Conservation (phyloP, 176 grass and related monocot species). For the Oryza meridionalis region DNA sequence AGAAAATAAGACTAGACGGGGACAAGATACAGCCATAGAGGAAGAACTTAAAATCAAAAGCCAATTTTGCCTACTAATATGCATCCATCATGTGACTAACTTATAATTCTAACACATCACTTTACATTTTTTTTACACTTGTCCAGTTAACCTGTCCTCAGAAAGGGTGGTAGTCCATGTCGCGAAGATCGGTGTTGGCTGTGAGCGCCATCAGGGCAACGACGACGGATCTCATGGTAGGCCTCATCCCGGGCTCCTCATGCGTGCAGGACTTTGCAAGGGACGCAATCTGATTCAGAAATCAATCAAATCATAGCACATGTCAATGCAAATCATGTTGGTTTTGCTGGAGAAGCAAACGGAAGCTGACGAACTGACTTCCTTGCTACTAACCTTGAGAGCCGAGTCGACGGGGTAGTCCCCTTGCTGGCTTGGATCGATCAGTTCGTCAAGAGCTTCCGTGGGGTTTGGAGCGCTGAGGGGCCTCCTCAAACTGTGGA, state of each 20-base stretch:
- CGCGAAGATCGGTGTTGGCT: neutral
- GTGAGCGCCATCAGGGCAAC: constrained; percentile 65
- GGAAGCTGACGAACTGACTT: neutral
- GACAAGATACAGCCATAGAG: too few species aligned
- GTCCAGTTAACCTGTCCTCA: too few species aligned
- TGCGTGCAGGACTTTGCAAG: constrained; percentile 74
- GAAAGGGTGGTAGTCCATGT: neutral
- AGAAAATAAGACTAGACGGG: too few species aligned
- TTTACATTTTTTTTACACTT: too few species aligned
- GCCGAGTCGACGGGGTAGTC: constrained; percentile 64
- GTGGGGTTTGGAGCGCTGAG: constrained; percentile 41
- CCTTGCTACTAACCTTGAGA: constrained; percentile 60
- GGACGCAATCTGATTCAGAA: constrained; percentile 53
- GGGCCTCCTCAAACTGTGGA: constrained; percentile 61
- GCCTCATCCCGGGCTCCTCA: constrained; percentile 53
- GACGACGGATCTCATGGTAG: constrained; percentile 67
- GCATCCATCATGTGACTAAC: too few species aligned
- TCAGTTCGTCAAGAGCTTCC: constrained; percentile 49
- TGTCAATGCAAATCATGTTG: too few species aligned
- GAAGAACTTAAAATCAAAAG: too few species aligned
- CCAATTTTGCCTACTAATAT: too few species aligned
- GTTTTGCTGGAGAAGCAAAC: neutral
- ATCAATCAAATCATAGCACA: neutral
- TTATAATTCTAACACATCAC: too few species aligned
- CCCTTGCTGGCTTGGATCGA: constrained; percentile 63